Evolutionary conservation across 106 monocot genomes (phyloP), one percentile per base, ranked within the genome.

Genomic region (Alisma plantagoaquatica): DNA sequence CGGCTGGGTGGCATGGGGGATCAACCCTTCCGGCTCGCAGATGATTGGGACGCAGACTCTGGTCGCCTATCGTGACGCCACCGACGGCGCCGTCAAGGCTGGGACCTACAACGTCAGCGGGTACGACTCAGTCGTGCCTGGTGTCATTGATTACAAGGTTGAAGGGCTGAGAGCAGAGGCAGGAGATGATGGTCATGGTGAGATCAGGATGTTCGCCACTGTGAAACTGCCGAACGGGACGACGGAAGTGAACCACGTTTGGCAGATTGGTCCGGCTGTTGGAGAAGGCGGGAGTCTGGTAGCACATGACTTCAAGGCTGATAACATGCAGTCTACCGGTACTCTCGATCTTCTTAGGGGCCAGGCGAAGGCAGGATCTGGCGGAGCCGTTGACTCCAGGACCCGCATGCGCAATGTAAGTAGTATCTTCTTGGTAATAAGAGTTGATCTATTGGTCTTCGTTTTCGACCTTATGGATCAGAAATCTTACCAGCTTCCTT

Each of bases 1-100:
- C 33, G 90, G 84, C 47, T 91, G 90, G 90, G 80, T 91, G 25
- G 90, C 63, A 11, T 74, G 73, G 57, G 90, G 90, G 24, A 52
- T 91, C 71, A 91, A 91, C 77, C 80, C 77, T 0, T 51, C 53
- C 29, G 54, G 77, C 51, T 62, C 80, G 1, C 41, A 74, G 35
- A 91, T 91, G 90, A 72, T 72, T 50, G 87, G 90, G 16, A 38
- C 90, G 29, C 74, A 69, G 23, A 71, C 70, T 6, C 72, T 91
- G 18, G 60, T 65, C 18, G 71, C 90, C 70, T 91, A 84, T 60
- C 63, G 75, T 41, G 86, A 86, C 46, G 82, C 86, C 46, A 21
- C 62, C 60, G 33, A 75, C 28, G 66, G 69, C 43, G 46, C 43
- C 49, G 75, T 79, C 38, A n/a, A n/a, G n/a, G n/a, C n/a, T n/a